phyloP scores from a whole-genome alignment of 1,139 yeast genomes.

The Kodamaea sp. region DNA sequence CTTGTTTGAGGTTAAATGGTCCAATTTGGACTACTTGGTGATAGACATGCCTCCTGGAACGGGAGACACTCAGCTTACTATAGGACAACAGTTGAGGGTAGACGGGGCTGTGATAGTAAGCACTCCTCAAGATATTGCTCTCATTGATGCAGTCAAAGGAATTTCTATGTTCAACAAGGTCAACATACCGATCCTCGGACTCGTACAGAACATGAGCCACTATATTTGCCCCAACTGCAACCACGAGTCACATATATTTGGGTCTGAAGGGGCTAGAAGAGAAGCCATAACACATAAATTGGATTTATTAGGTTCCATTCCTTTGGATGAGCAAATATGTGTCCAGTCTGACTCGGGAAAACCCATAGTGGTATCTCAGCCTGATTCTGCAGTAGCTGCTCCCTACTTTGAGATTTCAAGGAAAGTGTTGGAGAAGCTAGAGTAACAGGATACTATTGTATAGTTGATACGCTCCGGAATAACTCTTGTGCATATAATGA shows the following conservation, averaged over 20 bases:
- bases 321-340: slow-evolving; percentile 66
- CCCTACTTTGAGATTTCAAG: slow-evolving; percentile 51
- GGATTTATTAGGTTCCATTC: slow-evolving; percentile 64
- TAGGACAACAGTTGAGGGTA: slow-evolving; percentile 73
- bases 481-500: too few relatives aligned
- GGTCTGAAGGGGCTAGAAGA: slow-evolving; percentile 60
- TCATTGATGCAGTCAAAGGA: slow-evolving; percentile 81
- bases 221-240: slow-evolving; percentile 74
- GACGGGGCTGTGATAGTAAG: slow-evolving; percentile 83
- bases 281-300: slow-evolving; percentile 57
- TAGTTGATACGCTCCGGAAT: too few relatives aligned
- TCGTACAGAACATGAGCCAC: slow-evolving; percentile 84
- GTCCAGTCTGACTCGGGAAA: slow-evolving; percentile 61
- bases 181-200: slow-evolving; percentile 70
- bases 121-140: slow-evolving; percentile 85
- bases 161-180: slow-evolving; percentile 77
- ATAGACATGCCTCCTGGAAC: slow-evolving; percentile 93
- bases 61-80: slow-evolving; percentile 82
- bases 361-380: slow-evolving; percentile 58
- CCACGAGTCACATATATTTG: slow-evolving; percentile 77
- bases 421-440: slow-evolving; percentile 19
- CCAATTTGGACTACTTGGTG: slow-evolving; percentile 65
- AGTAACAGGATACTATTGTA: slow-evolving; percentile 4
- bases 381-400: slow-evolving; percentile 33
- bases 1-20: slow-evolving; percentile 81